Conservation (phyloP, 2,329 filamentous ascomycete genomes). For the Incumbomyces delicatus region DNA sequence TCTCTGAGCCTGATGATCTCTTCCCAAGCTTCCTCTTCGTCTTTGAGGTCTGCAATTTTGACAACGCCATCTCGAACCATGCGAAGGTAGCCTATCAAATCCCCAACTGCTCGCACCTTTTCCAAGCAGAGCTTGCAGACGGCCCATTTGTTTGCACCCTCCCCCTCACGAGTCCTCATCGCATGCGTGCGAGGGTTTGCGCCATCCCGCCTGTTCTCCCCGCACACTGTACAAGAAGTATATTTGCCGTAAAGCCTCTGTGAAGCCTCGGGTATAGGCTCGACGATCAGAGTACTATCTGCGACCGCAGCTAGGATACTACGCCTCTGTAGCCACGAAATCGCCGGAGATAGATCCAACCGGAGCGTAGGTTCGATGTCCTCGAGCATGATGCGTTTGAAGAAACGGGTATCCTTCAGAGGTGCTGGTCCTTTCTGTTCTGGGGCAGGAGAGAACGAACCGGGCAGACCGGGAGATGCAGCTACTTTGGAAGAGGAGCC, state of each 20-base stretch:
- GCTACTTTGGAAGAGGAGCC: slow-evolving; percentile 47
- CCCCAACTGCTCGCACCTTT: slow-evolving; percentile 77
- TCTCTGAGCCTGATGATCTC: slow-evolving; percentile 83
- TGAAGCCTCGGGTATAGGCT: slow-evolving; percentile 61
- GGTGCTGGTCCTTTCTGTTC: slow-evolving; percentile 32
- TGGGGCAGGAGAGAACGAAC: slow-evolving; percentile 32
- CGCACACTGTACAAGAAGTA: slow-evolving; percentile 75
- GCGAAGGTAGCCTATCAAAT: slow-evolving; percentile 82
- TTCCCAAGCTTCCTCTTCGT: slow-evolving; percentile 85
- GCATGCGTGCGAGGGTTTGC: slow-evolving; percentile 70
- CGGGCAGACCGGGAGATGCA: slow-evolving; percentile 42
- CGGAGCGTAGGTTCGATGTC: slow-evolving; percentile 92
- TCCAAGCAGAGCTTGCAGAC: slow-evolving; percentile 81
- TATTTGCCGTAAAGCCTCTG: slow-evolving; percentile 31
- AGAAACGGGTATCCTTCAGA: slow-evolving; percentile 86
- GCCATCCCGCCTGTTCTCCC: slow-evolving; percentile 64
- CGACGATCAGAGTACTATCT: slow-evolving; percentile 77
- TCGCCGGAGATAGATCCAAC: slow-evolving; percentile 76
- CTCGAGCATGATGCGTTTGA: slow-evolving; percentile 77
- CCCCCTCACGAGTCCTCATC: slow-evolving; percentile 79
- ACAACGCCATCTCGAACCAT: slow-evolving; percentile 90
- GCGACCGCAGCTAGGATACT: slow-evolving; percentile 74
- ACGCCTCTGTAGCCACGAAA: slow-evolving; percentile 87
- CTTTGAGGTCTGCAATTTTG: slow-evolving; percentile 60
- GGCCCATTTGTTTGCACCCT: slow-evolving; percentile 78